phyloP scores from a whole-genome alignment of 805 yeast genomes.

The Candida parachauliodes region DNA sequence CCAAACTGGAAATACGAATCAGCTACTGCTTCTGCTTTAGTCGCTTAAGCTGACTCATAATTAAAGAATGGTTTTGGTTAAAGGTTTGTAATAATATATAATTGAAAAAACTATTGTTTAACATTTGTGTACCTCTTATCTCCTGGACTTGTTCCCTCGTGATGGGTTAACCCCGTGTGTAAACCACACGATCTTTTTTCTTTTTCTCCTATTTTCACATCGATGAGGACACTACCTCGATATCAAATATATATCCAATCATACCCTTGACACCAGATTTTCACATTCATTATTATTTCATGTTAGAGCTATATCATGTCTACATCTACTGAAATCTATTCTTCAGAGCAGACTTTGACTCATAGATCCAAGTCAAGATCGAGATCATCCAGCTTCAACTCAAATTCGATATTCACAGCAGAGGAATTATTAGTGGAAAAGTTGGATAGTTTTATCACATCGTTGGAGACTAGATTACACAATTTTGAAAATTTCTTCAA shows the following conservation, averaged over 20 bases:
- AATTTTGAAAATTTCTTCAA: constrained; percentile 40
- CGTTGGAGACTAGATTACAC: constrained; percentile 38
- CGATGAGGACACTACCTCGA: too few relatives aligned
- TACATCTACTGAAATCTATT: background rate
- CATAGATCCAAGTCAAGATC: constrained; percentile 1
- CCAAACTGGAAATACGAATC: constrained; percentile 99
- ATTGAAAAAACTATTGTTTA: too few relatives aligned
- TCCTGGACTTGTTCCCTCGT: too few relatives aligned
- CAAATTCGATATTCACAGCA: constrained; percentile 15
- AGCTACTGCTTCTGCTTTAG: constrained; percentile 99
- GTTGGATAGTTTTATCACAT: constrained; percentile 37
- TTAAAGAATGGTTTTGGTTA: constrained; percentile 1
- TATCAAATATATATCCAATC: too few relatives aligned
- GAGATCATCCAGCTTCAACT: constrained; percentile 4
- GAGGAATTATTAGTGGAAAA: constrained; percentile 41
- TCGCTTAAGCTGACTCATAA: constrained; percentile 68
- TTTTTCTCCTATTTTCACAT: too few relatives aligned
- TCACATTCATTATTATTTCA: too few relatives aligned
- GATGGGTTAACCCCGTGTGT: too few relatives aligned
- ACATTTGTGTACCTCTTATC: too few relatives aligned
- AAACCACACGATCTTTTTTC: too few relatives aligned
- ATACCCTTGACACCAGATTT: too few relatives aligned
- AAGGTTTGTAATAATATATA: too few relatives aligned
- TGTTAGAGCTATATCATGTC: background rate
- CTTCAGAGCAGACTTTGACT: background rate